Evolutionary conservation across 768 basidiomycete genomes (phyloP), one percentile per base, ranked within the genome.

Genomic region (Mycena pura): DNA sequence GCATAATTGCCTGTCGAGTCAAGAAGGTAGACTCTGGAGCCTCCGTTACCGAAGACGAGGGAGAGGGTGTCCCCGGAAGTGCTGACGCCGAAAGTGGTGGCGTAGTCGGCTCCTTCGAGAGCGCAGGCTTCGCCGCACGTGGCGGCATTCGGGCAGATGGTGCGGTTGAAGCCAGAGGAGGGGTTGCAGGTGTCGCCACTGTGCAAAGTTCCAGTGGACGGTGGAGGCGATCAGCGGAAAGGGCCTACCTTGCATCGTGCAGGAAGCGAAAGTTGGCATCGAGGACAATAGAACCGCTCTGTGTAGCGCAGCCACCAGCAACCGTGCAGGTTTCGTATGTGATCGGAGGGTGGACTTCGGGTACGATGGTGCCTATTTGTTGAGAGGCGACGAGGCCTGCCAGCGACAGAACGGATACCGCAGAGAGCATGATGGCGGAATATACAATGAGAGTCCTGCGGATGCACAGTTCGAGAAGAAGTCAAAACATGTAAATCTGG

Each of bases 251-350:
- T 47, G 64, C 65, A 45, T 55, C 65, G 62, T 74, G 72, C 34
- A 76, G 58, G 73, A 73, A 77, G 31, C 77, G 74, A 76, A 75
- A 78, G 71, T 77, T 77, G 45, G 74, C 60, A 65, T 77, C 77
- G 67, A 78, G 73, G 29, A 72, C 73, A 59, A 78, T 70, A 43
- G 46, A 49, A 24, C 60, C 60, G 19, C 41, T 31, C 31, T 53
- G 49, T 40, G 69, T 68, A 34, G 63, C 68, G 69, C 75, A 76
- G 25, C 54, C 61, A 38, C 10, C 28, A 31, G 49, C 57, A 29
- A 69, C 52, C 17, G 73, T 69, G 66, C 78, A 79, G 46, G 70
- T 68, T 57, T 74, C 68, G 57, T 68, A 70, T 41, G 72, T 68
- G 41, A 80, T 70, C 19, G 65, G 45, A 21, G 78, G 78, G 65